phyloP scores from a whole-genome alignment of 2,329 filamentous ascomycete genomes.

The Ophiostoma ulmi region DNA sequence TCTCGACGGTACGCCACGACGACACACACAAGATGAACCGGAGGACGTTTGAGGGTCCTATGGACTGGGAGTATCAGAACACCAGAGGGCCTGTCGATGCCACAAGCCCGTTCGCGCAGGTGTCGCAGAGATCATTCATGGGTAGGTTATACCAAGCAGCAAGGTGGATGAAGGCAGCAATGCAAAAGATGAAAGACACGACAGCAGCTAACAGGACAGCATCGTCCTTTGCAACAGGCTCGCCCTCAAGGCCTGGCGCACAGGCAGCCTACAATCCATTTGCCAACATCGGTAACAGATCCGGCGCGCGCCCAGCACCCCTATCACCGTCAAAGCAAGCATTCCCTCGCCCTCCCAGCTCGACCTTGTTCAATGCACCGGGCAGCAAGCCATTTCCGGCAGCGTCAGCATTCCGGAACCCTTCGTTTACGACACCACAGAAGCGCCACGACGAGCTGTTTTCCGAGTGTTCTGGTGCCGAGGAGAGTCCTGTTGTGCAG shows the following conservation, averaged over 20 bases:
- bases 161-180: neutral
- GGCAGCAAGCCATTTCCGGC: slow-evolving; percentile 39
- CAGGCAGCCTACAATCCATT: slow-evolving; percentile 30
- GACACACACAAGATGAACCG: slow-evolving; percentile 35
- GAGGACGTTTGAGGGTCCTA: slow-evolving; percentile 55
- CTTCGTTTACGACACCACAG: slow-evolving; percentile 59
- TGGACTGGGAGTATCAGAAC: slow-evolving; percentile 63
- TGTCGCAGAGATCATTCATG: slow-evolving; percentile 41
- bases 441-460: slow-evolving; percentile 51
- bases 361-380: slow-evolving; percentile 45
- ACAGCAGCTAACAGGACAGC: slow-evolving; percentile 17
- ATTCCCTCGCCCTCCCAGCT: slow-evolving; percentile 38
- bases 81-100: slow-evolving; percentile 53
- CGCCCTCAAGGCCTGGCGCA: slow-evolving; percentile 28
- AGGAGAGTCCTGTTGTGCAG: slow-evolving; percentile 56
- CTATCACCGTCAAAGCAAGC: slow-evolving; percentile 33
- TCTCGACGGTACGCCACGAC: neutral
- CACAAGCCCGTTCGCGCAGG: slow-evolving; percentile 57
- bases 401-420: slow-evolving; percentile 57
- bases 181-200: neutral
- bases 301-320: slow-evolving; percentile 3
- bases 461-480: slow-evolving; percentile 53
- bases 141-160: slow-evolving; percentile 35
- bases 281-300: slow-evolving; percentile 21
- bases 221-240: slow-evolving; percentile 29